A percentile compares a stretch with the other conserved stretches of the same genome.
phyloP scores from a whole-genome alignment of 306 rosid species.

The Sophora flavescens region DNA sequence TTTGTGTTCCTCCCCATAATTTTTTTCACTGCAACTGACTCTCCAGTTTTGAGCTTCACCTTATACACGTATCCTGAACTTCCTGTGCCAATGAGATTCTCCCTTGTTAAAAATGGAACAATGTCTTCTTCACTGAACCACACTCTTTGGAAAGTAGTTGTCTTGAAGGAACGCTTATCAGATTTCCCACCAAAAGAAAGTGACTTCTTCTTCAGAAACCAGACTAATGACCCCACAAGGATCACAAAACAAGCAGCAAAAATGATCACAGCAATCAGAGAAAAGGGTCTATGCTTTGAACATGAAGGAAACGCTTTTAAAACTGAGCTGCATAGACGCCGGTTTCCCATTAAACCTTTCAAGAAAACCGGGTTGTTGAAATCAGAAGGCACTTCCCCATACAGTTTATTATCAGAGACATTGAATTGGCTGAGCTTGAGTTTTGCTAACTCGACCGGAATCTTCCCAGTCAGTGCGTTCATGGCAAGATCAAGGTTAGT shows the following conservation, averaged over 20 bases:
- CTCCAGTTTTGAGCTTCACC: slow-evolving; percentile 69
- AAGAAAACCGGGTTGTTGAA: slow-evolving; percentile 51
- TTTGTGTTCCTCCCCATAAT: slow-evolving; percentile 54
- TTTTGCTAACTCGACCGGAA: slow-evolving; percentile 68
- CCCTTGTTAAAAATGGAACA: slow-evolving; percentile 49
- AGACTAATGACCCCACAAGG: slow-evolving; percentile 55
- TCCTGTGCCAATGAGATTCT: slow-evolving; percentile 71
- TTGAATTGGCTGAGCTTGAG: slow-evolving; percentile 70
- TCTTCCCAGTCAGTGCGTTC: slow-evolving; percentile 67
- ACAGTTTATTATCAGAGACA: slow-evolving; percentile 64
- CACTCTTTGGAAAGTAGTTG: slow-evolving; percentile 67
- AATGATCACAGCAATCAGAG: slow-evolving; percentile 45
- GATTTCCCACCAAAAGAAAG: slow-evolving; percentile 42
- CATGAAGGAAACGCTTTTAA: slow-evolving; percentile 61
- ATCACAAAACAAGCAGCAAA: slow-evolving; percentile 46
- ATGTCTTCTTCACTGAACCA: slow-evolving; percentile 72
- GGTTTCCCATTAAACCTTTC: slow-evolving; percentile 65
- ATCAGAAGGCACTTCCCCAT: slow-evolving; percentile 71
- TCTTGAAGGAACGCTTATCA: slow-evolving; percentile 45
- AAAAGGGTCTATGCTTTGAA: slow-evolving; percentile 50
- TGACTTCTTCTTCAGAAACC: slow-evolving; percentile 54
- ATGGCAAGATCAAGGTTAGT: slow-evolving; percentile 74
- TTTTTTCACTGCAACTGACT: slow-evolving; percentile 77
- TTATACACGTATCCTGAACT: slow-evolving; percentile 77
- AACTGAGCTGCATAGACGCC: slow-evolving; percentile 64